These are phyloP conservation scores for Volvariella surrecta DNA, from an alignment of 1,284 basidiomycete species.

Conservation along the genomic window DNA sequence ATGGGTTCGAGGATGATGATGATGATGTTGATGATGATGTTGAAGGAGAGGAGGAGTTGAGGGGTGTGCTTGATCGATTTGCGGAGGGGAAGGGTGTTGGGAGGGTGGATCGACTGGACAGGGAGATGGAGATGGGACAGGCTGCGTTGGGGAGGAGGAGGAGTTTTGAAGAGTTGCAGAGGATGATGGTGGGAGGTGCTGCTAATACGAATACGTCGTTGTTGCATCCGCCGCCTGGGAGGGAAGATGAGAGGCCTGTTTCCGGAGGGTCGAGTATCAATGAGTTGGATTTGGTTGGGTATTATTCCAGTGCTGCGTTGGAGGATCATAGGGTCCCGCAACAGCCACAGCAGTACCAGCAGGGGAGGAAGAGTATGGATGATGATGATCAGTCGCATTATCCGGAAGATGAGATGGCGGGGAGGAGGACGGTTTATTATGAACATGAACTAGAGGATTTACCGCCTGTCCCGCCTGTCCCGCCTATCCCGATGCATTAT, in stretches of 20 bases:
- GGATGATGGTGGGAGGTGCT: constrained; percentile 5
- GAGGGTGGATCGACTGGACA: constrained; percentile 9
- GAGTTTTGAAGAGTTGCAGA: constrained; percentile 18
- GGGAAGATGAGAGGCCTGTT: too few relatives aligned
- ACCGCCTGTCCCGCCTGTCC: background rate
- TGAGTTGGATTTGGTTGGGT: too few relatives aligned
- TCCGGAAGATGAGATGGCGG: background rate
- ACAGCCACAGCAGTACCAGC: constrained; percentile 7
- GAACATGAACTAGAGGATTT: background rate
- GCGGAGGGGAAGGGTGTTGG: constrained; percentile 11
- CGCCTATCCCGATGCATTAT: background rate
- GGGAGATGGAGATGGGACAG: background rate
- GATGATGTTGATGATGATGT: constrained; percentile 14
- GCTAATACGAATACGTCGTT: too few relatives aligned
- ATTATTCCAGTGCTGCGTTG: background rate
- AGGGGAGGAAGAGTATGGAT: constrained; percentile 9
- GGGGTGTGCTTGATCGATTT: constrained; percentile 23
- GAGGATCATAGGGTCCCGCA: constrained; percentile 3
- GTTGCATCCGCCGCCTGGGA: too few relatives aligned
- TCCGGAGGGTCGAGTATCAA: too few relatives aligned
- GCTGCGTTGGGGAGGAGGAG: constrained; percentile 17
- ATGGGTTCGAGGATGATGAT: constrained; percentile 12
- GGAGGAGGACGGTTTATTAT: background rate
- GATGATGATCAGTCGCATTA: background rate
- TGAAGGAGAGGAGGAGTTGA: constrained; percentile 18